Conservation (phyloP, 1,284 basidiomycete species). For the Thelephora terrestris region DNA sequence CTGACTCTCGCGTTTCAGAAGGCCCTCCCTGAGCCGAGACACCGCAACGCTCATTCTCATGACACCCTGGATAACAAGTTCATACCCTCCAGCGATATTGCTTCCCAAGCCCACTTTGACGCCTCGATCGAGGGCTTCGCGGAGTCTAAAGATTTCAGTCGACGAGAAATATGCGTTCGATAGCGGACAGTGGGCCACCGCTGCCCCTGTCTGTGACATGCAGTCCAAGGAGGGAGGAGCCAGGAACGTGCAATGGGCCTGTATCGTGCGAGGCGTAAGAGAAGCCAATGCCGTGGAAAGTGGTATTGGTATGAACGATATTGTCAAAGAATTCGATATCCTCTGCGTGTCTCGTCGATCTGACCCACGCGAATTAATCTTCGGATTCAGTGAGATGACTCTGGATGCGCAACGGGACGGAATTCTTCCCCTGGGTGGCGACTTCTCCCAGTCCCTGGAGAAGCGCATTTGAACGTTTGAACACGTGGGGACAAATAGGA, state of each 20-base stretch:
- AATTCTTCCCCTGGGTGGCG: constrained; percentile 26
- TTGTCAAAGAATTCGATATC: constrained; percentile 68
- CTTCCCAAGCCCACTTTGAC: constrained; percentile 71
- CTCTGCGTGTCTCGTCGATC: constrained; percentile 42
- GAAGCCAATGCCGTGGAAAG: constrained; percentile 38
- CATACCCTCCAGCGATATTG: constrained; percentile 82
- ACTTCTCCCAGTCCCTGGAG: constrained; percentile 49
- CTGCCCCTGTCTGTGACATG: constrained; percentile 40
- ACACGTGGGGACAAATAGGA: constrained; percentile 76
- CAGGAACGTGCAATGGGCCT: constrained; percentile 82
- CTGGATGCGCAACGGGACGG: constrained; percentile 40
- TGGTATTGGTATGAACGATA: constrained; percentile 24
- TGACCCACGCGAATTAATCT: constrained; percentile 66
- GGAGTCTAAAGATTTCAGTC: constrained; percentile 51
- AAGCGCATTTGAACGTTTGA: constrained; percentile 56
- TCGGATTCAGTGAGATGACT: constrained; percentile 71
- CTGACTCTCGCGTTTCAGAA: not conserved
- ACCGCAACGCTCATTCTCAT: constrained; percentile 73
- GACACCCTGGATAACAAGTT: constrained; percentile 59
- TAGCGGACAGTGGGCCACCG: constrained; percentile 77
- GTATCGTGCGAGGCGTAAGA: constrained; percentile 59
- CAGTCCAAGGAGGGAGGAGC: constrained; percentile 35
- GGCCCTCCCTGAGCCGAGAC: constrained; percentile 62
- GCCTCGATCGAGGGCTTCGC: constrained; percentile 55
- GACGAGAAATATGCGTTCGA: constrained; percentile 82